Evolutionary conservation across 2,329 filamentous ascomycete genomes (phyloP).

Genomic region (Arachnomyces sp.): DNA sequence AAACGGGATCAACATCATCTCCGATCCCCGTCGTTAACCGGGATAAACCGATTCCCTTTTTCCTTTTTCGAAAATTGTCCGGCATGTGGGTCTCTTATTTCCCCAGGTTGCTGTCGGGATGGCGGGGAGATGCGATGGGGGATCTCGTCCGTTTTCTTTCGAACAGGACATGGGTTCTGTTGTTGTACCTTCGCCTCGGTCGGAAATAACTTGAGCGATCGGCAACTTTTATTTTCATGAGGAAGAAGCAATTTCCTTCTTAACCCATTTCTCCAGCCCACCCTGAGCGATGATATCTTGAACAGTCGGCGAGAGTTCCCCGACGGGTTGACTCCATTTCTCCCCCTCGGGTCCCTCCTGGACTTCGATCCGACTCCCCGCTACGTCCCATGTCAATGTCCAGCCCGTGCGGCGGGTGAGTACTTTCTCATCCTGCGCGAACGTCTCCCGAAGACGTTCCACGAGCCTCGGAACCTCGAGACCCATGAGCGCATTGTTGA

Average conservation of each 20-base stretch:
- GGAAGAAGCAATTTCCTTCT: constrained; percentile 51
- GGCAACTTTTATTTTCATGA: not conserved
- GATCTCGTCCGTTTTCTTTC: too few relatives aligned
- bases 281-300: constrained; percentile 76
- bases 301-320: constrained; percentile 75
- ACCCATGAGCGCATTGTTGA: constrained; percentile 34
- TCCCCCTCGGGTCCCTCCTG: constrained; percentile 60
- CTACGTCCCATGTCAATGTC: constrained; percentile 75
- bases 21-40: too few relatives aligned
- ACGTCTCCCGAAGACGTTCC: constrained; percentile 25
- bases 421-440: constrained; percentile 43
- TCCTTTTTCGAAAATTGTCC: too few relatives aligned
- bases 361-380: constrained; percentile 61
- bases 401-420: constrained; percentile 71
- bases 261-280: constrained; percentile 77
- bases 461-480: constrained; percentile 31
- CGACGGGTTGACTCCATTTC: constrained; percentile 72
- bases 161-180: too few relatives aligned
- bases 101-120: too few relatives aligned
- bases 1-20: too few relatives aligned
- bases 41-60: too few relatives aligned
- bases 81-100: too few relatives aligned
- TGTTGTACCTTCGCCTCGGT: too few relatives aligned
- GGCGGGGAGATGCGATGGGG: too few relatives aligned
- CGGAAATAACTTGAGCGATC: too few relatives aligned